phyloP scores from a whole-genome alignment of 306 rosid species.

The Cucurbita moschata region DNA sequence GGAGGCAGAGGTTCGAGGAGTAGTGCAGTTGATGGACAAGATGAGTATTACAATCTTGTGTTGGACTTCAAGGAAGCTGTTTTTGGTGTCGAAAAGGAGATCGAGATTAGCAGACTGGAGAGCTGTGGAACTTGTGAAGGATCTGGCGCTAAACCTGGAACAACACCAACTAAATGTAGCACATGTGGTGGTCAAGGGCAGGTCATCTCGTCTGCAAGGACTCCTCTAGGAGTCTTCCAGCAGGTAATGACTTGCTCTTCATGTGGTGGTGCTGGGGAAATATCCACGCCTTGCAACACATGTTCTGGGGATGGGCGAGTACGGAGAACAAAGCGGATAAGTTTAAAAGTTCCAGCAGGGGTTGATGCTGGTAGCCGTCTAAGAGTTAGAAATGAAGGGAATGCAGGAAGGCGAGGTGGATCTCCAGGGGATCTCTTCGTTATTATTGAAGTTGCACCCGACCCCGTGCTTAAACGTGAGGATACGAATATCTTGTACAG shows the following conservation, averaged over 20 bases:
- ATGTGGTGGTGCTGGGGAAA: conserved; percentile 83
- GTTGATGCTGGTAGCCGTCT: conserved; percentile 95
- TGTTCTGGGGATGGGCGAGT: conserved; percentile 97
- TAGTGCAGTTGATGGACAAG: conserved; percentile 53
- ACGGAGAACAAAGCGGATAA: conserved; percentile 78
- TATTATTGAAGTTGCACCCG: conserved; percentile 74
- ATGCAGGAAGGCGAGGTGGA: conserved; percentile 85
- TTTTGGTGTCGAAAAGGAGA: conserved; percentile 92
- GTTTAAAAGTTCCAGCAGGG: conserved; percentile 92
- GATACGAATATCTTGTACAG: conserved; percentile 78
- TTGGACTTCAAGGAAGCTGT: conserved; percentile 89
- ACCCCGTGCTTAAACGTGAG: conserved; percentile 86
- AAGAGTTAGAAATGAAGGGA: conserved; percentile 93
- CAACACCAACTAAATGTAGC: conserved; percentile 61
- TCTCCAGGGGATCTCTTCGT: conserved; percentile 89
- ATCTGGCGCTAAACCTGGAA: conserved; percentile 92
- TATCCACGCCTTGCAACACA: conserved; percentile 71
- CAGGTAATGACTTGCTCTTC: conserved; percentile 96
- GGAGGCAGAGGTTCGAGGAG: conserved; percentile 42
- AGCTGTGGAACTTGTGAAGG: conserved; percentile 87
- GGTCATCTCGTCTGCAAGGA: conserved; percentile 77
- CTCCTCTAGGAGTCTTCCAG: conserved; percentile 94
- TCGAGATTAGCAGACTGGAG: conserved; percentile 77
- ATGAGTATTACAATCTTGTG: conserved; percentile 57
- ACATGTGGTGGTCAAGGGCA: conserved; percentile 98